These are phyloP conservation scores for Aspergillus brunneoviolaceus DNA, from an alignment of 2,329 filamentous ascomycete genomes.

Conservation along the genomic window DNA sequence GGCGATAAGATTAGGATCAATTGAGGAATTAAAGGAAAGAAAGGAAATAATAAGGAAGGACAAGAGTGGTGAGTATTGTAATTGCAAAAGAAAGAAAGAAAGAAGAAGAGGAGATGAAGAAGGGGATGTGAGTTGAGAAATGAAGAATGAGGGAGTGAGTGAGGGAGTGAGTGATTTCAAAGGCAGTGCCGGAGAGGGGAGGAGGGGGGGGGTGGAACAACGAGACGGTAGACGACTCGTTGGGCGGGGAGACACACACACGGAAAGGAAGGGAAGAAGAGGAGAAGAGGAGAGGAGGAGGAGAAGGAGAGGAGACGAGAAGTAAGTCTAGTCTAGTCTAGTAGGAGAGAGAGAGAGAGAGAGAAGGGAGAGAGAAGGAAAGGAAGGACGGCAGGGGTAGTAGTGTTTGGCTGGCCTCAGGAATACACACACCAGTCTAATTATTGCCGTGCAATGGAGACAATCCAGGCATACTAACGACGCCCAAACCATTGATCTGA, in stretches of 20 bases:
- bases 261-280: slow-evolving; percentile 26
- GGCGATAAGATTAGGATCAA: slow-evolving; percentile 6
- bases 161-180: slow-evolving; percentile 16
- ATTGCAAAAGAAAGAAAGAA: slow-evolving; percentile 12
- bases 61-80: not conserved
- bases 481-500: slow-evolving; percentile 17
- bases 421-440: not conserved
- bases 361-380: slow-evolving; percentile 18
- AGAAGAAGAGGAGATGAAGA: slow-evolving; percentile 12
- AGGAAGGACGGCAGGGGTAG: slow-evolving; percentile 1
- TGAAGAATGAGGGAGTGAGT: slow-evolving; percentile 22
- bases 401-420: not conserved
- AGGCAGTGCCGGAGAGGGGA: slow-evolving; percentile 19
- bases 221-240: slow-evolving; percentile 30
- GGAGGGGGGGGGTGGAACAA: slow-evolving; percentile 49
- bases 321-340: too few relatives aligned
- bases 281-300: slow-evolving; percentile 16
- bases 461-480: too few relatives aligned
- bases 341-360: slow-evolving; percentile 12
- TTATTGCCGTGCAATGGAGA: slow-evolving; percentile 6
- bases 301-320: too few relatives aligned
- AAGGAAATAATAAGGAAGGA: slow-evolving; percentile 13
- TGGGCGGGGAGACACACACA: slow-evolving; percentile 26
- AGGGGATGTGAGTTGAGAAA: slow-evolving; percentile 20
- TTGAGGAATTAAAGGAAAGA: slow-evolving; percentile 10